Base-by-base conservation (phyloP, 2,329 filamentous ascomycete species). In the Phoma sp. region DNA sequence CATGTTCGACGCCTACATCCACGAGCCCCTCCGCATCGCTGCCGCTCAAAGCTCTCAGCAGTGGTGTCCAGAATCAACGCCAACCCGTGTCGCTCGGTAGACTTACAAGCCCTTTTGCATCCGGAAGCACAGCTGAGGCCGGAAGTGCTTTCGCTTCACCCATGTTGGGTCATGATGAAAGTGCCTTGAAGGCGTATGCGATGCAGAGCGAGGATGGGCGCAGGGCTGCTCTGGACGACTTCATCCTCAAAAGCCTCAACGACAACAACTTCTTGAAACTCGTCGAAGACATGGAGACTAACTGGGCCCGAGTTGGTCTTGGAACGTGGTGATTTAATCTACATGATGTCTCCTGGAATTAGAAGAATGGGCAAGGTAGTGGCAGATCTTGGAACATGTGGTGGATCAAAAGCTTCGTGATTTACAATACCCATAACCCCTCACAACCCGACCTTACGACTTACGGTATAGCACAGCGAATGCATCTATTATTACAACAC, bases 191-290 rank as follows among this genome's bases (percentile, higher is more conserved):
- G 18, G 47, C 50, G 7, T 81, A 80, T 53, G 73, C 73, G 1
- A 64, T 67, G 30, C 77, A 77, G 39, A 65, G 72, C 20, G 68
- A 72, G 14, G 76, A 80, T 17, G 66, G 71, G 28, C 75, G 82
- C 7, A 68, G 74, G 39, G 65, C 67, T 9, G 69, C 76, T 10
- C 62, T 85, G 15, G 80, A 83, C 46, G 70, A 80, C 20, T 83
- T 82, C 57, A 78, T 85, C 47, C 74, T 80, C 30, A 74, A 76
- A n/a, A 76, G 78, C 51, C 72, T 85, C 3, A 74, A 81, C 23
- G 77, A 81, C 55, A 72, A 78, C 3, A 72, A 77, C 17, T 85
- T 85, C 54, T 49, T 80, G 5, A 77, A 74, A 15, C 66, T 85
- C n/a, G 80, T 80, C 43, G 73, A 80, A 54, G 81, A 84, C 64